Evolutionary conservation across 805 yeast genomes (phyloP).

Genomic region (Vanderwaltozyma tropicalis): DNA sequence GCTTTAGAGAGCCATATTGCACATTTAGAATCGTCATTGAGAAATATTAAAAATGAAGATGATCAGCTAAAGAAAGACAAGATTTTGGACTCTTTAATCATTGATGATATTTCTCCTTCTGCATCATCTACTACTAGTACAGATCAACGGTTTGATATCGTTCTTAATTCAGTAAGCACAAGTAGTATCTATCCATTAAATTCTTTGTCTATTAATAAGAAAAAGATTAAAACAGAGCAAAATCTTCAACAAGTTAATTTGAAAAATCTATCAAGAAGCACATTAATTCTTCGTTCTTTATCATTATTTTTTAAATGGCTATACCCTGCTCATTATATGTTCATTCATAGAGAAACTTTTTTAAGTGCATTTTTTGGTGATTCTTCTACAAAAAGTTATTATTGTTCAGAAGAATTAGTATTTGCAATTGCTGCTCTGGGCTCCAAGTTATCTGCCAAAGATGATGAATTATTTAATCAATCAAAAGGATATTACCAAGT

Average conservation of each 20-base stretch:
- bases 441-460: slow-evolving; percentile 34
- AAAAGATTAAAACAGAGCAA: slow-evolving; percentile 4
- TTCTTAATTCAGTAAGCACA: slow-evolving; percentile 8
- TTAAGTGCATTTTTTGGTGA: slow-evolving; percentile 43
- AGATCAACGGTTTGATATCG: background rate
- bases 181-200: slow-evolving; percentile 22
- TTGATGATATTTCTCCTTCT: slow-evolving; percentile 4
- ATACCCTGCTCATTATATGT: slow-evolving; percentile 51
- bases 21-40: slow-evolving; percentile 11
- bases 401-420: slow-evolving; percentile 43
- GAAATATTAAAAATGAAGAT: slow-evolving; percentile 4
- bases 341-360: slow-evolving; percentile 49
- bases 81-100: slow-evolving; percentile 2
- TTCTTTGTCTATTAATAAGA: slow-evolving; percentile 17
- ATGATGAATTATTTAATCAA: slow-evolving; percentile 27
- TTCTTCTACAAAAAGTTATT: slow-evolving; percentile 26
- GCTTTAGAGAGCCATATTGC: slow-evolving; percentile 27
- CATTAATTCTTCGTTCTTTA: slow-evolving; percentile 18
- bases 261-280: slow-evolving; percentile 15
- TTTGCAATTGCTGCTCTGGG: slow-evolving; percentile 48
- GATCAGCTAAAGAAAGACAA: slow-evolving; percentile 6
- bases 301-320: slow-evolving; percentile 42
- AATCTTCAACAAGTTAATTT: slow-evolving; percentile 8
- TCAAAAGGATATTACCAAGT: slow-evolving; percentile 36
- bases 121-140: background rate